A percentile compares a stretch with the other conserved stretches of the same genome.
These are phyloP conservation scores for Lotmaria passim DNA, from an alignment of 208 protist species.

Conservation along the genomic window DNA sequence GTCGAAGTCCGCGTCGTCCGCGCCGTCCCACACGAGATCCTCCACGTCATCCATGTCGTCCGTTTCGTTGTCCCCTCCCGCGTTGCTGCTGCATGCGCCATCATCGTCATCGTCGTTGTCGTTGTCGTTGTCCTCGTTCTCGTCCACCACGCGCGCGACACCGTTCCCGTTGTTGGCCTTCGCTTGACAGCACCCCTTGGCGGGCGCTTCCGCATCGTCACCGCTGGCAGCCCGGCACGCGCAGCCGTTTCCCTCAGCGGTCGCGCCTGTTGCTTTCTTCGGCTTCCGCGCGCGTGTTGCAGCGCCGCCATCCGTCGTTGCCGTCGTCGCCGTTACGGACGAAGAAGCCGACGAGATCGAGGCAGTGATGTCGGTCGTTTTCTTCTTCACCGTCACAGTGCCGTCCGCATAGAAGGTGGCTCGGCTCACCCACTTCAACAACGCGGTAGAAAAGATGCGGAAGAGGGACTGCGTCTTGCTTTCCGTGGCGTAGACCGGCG, in stretches of 20 bases:
- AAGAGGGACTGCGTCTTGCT: conserved; percentile 56
- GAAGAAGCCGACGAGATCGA: conserved; percentile 4
- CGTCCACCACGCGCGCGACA: background rate
- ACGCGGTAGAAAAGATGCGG: conserved; percentile 54
- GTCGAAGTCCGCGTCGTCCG: conserved; percentile 41
- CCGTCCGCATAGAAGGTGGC: conserved; percentile 57
- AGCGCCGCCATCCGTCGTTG: background rate
- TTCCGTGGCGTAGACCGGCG: conserved; percentile 85
- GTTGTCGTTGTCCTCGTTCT: conserved; percentile 18
- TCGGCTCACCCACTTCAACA: conserved; percentile 70
- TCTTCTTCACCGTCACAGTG: conserved; percentile 37
- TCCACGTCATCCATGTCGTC: conserved; percentile 71
- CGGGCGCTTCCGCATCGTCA: background rate
- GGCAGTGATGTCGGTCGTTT: no score
- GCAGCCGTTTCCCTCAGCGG: background rate
- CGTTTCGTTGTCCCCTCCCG: conserved; percentile 28
- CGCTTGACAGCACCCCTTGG: conserved; percentile 1
- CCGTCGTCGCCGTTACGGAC: background rate
- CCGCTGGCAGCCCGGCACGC: background rate
- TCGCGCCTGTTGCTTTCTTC: background rate
- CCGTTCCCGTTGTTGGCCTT: background rate
- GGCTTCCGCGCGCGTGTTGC: background rate
- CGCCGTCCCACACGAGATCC: conserved; percentile 62
- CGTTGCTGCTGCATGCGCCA: conserved; percentile 8
- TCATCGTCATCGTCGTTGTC: conserved; percentile 34